A percentile compares a stretch with the other conserved stretches of the same genome.
Conservation (phyloP, 2,329 filamentous ascomycete genomes). For the Trichoderma sp. region DNA sequence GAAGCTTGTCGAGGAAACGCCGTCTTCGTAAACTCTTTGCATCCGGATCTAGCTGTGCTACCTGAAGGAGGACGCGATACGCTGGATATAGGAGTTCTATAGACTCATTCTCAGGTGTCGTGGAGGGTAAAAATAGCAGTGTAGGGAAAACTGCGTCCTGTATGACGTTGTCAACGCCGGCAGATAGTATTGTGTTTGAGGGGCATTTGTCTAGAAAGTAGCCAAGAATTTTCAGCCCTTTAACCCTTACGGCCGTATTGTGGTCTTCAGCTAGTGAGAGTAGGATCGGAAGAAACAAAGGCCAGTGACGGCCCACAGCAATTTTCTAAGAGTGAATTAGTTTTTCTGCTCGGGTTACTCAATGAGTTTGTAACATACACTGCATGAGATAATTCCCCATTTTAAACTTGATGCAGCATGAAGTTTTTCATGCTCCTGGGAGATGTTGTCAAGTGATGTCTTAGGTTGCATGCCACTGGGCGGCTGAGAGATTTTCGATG, state of each 20-base stretch:
- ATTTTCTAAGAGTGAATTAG: conserved; percentile 3
- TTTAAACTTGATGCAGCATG: conserved; percentile 27
- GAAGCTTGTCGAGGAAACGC: conserved; percentile 50
- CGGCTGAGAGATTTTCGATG: conserved; percentile 21
- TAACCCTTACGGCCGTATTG: conserved; percentile 49
- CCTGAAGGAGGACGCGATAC: conserved; percentile 63
- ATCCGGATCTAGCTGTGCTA: conserved; percentile 42
- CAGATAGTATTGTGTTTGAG: conserved; percentile 52
- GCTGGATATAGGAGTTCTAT: conserved; percentile 60
- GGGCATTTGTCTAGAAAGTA: conserved; percentile 57
- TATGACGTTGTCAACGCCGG: conserved; percentile 66
- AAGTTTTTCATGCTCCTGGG: conserved; percentile 29
- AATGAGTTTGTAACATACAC: conserved; percentile 40
- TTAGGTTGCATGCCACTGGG: background rate
- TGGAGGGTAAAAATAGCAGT: conserved; percentile 71
- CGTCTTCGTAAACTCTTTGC: conserved; percentile 30
- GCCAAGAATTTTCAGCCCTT: conserved; percentile 55
- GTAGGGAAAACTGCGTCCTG: conserved; percentile 68
- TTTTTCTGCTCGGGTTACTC: background rate
- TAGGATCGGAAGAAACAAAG: conserved; percentile 66
- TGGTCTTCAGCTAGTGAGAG: conserved; percentile 67
- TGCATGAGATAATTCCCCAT: conserved; percentile 56
- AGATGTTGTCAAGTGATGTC: conserved; percentile 13
- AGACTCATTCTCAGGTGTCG: conserved; percentile 74
- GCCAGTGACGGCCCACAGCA: conserved; percentile 52